Percentiles rank a stretch among this genome's conserved stretches.
These are phyloP conservation scores for Yamadazyma sp. DNA, from an alignment of 1,139 yeast species.

Conservation along the genomic window DNA sequence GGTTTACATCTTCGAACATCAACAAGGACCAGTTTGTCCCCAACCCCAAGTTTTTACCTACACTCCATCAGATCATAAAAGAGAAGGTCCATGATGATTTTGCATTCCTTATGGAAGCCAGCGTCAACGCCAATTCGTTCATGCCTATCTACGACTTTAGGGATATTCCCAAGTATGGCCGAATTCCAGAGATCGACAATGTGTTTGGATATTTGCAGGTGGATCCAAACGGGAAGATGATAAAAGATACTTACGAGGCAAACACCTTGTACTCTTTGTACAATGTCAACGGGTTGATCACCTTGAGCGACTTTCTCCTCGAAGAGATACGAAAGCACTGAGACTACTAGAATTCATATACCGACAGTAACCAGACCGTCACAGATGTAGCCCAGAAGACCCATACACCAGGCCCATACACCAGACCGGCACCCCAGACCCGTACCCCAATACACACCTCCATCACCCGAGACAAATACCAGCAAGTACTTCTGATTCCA, in stretches of 20 bases:
- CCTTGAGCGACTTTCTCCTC: conserved; percentile 54
- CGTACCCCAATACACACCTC: not conserved
- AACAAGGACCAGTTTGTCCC: conserved; percentile 12
- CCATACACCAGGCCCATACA: not conserved
- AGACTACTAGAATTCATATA: not conserved
- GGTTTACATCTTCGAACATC: conserved; percentile 6
- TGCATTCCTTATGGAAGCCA: conserved; percentile 61
- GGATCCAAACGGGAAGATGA: conserved; percentile 52
- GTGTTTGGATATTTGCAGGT: conserved; percentile 72
- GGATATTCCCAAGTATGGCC: conserved; percentile 62
- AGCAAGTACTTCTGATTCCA: too few relatives aligned
- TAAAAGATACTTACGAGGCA: conserved; percentile 54
- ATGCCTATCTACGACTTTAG: conserved; percentile 78
- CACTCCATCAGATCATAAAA: conserved; percentile 28
- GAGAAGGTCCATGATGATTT: conserved; percentile 46
- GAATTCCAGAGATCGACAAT: conserved; percentile 73
- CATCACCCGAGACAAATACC: too few relatives aligned
- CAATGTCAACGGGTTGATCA: conserved; percentile 55
- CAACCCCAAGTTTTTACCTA: conserved; percentile 28
- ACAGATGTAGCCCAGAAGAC: not conserved
- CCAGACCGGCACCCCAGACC: not conserved
- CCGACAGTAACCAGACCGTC: too few relatives aligned
- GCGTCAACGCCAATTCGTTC: conserved; percentile 55
- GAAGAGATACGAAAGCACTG: conserved; percentile 32
- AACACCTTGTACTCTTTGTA: conserved; percentile 62